Percentiles rank a stretch among this genome's conserved stretches.
phyloP scores from a whole-genome alignment of 805 yeast species.

The Maudiozyma saulgeensis region DNA sequence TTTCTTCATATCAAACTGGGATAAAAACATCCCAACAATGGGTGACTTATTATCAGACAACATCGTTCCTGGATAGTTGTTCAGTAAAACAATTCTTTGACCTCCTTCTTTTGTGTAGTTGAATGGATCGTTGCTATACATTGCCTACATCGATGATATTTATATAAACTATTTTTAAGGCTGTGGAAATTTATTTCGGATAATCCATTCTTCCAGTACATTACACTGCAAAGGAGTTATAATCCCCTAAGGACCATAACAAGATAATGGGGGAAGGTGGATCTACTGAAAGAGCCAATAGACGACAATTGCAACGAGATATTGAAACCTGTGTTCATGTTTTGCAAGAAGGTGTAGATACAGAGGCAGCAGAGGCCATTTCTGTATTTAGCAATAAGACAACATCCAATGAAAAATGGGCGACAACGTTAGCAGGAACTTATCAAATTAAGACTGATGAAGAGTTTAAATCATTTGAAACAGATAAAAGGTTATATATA shows the following conservation, averaged over 20 bases:
- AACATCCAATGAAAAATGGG: conserved; percentile 14
- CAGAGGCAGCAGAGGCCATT: conserved; percentile 21
- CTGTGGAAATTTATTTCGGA: no score
- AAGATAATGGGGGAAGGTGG: neutral
- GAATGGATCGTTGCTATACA: no score
- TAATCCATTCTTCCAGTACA: no score
- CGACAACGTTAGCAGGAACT: conserved; percentile 13
- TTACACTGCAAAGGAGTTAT: no score
- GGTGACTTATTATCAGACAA: neutral
- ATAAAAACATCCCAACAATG: conserved; percentile 17
- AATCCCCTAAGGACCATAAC: no score
- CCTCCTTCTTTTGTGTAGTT: neutral
- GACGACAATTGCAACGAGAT: conserved; percentile 10
- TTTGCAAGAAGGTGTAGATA: conserved; percentile 21
- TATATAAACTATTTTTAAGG: no score
- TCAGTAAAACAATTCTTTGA: neutral
- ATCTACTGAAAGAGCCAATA: neutral
- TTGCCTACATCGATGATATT: no score
- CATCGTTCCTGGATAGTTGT: neutral
- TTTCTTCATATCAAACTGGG: conserved; percentile 26
- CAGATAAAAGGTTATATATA: conserved; percentile 13
- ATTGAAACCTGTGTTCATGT: conserved; percentile 15
- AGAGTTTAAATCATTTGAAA: conserved; percentile 24
- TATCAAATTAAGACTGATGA: conserved; percentile 18
- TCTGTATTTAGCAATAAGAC: conserved; percentile 19